Conservation (phyloP, 1,284 basidiomycete species). For the Trametes hirsuta region DNA sequence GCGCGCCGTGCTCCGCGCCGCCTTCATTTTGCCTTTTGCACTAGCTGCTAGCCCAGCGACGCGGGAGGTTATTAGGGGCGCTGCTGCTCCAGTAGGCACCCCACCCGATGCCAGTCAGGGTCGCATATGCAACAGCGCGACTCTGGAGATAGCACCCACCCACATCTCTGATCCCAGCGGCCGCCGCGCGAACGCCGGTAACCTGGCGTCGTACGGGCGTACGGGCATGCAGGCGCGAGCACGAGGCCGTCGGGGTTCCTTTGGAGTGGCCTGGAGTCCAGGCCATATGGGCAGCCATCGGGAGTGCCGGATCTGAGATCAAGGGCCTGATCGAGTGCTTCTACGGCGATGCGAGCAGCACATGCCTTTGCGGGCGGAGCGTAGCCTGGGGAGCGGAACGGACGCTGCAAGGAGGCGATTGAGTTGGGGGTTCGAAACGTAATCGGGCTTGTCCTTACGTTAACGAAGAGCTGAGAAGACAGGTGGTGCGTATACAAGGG, state of each 20-base stretch:
- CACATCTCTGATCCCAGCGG: slow-evolving; percentile 3
- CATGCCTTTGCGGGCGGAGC: slow-evolving; percentile 7
- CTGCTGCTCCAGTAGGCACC: background rate
- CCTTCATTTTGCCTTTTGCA: too few relatives aligned
- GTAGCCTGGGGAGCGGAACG: slow-evolving; percentile 4
- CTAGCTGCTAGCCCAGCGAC: background rate
- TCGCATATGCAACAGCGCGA: background rate
- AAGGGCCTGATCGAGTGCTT: slow-evolving; percentile 17
- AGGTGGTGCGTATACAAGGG: slow-evolving; percentile 5
- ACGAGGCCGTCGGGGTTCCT: background rate
- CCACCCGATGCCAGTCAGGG: background rate
- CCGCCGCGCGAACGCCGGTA: slow-evolving; percentile 1
- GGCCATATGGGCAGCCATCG: slow-evolving; percentile 11
- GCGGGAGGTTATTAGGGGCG: background rate
- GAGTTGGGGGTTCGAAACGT: slow-evolving; percentile 6
- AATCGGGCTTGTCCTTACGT: slow-evolving; percentile 6
- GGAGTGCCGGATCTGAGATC: slow-evolving; percentile 14
- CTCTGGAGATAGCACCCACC: background rate
- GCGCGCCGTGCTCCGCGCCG: background rate
- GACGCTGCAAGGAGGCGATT: slow-evolving; percentile 3
- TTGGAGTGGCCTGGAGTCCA: background rate
- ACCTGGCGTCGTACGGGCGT: background rate
- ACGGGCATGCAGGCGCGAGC: background rate
- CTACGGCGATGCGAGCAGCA: slow-evolving; percentile 1
- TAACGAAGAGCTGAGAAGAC: slow-evolving; percentile 4